Conservation (phyloP, 2,329 filamentous ascomycete species). For the Neospermospora avenae region DNA sequence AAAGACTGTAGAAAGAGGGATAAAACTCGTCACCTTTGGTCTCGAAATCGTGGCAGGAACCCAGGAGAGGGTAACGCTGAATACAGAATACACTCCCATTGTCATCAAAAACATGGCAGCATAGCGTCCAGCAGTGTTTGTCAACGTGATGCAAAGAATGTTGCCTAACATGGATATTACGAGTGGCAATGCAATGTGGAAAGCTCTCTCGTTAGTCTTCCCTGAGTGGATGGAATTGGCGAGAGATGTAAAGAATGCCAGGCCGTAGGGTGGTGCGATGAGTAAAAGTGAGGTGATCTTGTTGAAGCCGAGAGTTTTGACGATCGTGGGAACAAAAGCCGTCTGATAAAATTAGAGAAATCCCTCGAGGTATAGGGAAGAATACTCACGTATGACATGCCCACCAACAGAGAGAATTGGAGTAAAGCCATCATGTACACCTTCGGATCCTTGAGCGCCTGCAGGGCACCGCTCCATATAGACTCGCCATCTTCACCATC, state of each 20-base stretch:
- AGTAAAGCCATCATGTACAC: background rate
- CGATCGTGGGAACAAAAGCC: conserved; percentile 33
- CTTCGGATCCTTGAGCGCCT: conserved; percentile 3
- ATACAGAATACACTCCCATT: conserved; percentile 15
- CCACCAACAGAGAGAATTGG: background rate
- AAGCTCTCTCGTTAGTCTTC: conserved; percentile 38
- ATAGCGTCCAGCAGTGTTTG: conserved; percentile 25
- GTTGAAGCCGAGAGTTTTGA: conserved; percentile 19
- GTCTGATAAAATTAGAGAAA: background rate
- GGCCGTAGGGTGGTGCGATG: conserved; percentile 19
- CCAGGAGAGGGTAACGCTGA: conserved; percentile 19
- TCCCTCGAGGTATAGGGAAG: background rate
- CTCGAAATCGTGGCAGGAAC: conserved; percentile 35
- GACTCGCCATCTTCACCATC: conserved; percentile 6
- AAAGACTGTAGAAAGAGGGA: background rate
- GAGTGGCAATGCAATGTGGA: conserved; percentile 49
- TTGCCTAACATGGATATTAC: conserved; percentile 37
- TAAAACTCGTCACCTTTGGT: conserved; percentile 28
- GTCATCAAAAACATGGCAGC: conserved; percentile 19
- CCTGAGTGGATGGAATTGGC: conserved; percentile 39
- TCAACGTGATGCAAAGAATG: conserved; percentile 34
- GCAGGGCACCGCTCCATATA: background rate
- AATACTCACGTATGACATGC: conserved; percentile 7
- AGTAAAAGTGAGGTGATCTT: conserved; percentile 17
- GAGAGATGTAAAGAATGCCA: conserved; percentile 37